Percentiles rank a stretch among this genome's conserved stretches.
Evolutionary conservation across 345 rosid species (phyloP).

Genomic region (Populus euphratica): DNA sequence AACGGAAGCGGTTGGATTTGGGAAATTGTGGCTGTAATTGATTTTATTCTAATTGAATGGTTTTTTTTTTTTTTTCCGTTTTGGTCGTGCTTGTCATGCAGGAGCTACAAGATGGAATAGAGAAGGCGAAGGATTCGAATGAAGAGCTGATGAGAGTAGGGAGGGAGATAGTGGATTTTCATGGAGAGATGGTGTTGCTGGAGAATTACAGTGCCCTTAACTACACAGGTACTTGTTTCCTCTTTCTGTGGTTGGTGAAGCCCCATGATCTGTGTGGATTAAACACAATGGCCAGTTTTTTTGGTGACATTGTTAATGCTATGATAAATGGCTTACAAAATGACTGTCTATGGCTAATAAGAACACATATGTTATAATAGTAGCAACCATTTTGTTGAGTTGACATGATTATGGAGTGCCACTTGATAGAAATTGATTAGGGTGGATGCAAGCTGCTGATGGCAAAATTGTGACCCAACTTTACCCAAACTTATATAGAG

Average conservation of each 20-base stretch:
- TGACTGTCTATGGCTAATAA: not conserved
- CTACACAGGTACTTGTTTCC: conserved; percentile 59
- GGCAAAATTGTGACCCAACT: too few species aligned
- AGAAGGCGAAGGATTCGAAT: conserved; percentile 46
- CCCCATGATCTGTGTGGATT: not conserved
- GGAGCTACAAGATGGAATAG: conserved; percentile 72
- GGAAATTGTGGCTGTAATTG: not conserved
- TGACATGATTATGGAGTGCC: not conserved
- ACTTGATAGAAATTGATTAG: not conserved
- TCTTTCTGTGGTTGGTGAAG: not conserved
- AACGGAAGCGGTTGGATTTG: not conserved
- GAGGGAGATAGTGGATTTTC: conserved; percentile 89
- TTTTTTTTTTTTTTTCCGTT: not conserved
- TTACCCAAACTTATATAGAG: not conserved
- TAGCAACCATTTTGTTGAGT: not conserved
- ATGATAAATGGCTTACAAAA: not conserved
- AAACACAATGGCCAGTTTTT: not conserved
- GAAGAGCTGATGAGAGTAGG: conserved; percentile 58
- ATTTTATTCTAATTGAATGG: not conserved
- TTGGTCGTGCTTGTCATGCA: conserved; percentile 25
- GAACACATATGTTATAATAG: not conserved
- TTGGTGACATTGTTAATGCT: not conserved
- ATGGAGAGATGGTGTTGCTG: conserved; percentile 93
- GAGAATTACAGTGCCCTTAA: conserved; percentile 96
- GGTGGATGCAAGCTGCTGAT: not conserved